These are phyloP conservation scores for Phytophthora megakarya DNA, from an alignment of 352 stramenopile species.

Conservation along the genomic window DNA sequence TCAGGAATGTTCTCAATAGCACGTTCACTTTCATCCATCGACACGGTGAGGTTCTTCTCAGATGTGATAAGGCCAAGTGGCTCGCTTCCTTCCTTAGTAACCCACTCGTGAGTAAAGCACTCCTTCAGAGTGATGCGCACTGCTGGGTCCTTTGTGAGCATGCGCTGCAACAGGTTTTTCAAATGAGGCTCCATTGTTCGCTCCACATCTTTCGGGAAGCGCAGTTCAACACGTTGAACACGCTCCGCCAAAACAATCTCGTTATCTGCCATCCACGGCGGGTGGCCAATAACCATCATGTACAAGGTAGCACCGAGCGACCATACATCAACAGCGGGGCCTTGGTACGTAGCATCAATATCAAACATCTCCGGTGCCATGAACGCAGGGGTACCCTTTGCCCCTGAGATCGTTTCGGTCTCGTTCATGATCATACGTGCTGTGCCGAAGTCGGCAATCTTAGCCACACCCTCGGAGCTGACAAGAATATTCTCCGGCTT, in stretches of 20 bases:
- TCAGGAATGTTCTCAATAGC: constrained; percentile 90
- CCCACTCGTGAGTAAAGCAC: constrained; percentile 92
- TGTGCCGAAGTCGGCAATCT: constrained; percentile 92
- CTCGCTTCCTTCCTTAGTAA: constrained; percentile 93
- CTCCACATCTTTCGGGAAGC: constrained; percentile 78
- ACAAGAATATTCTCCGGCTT: constrained; percentile 92
- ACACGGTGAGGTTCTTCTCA: constrained; percentile 77
- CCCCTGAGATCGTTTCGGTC: constrained; percentile 80
- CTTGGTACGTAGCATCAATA: constrained; percentile 87
- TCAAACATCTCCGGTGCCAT: constrained; percentile 94
- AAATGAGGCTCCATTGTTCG: constrained; percentile 84
- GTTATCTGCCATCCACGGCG: constrained; percentile 91
- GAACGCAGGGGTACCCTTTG: constrained; percentile 88
- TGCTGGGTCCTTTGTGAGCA: constrained; percentile 89
- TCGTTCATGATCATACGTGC: constrained; percentile 92
- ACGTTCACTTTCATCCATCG: constrained; percentile 81
- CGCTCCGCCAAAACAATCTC: constrained; percentile 87
- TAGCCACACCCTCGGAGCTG: constrained; percentile 79
- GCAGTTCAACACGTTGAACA: constrained; percentile 88
- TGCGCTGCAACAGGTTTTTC: constrained; percentile 90
- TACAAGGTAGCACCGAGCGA: constrained; percentile 91
- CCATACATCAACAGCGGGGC: constrained; percentile 87
- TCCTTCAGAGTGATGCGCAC: constrained; percentile 81
- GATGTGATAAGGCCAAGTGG: constrained; percentile 55
- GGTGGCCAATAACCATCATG: constrained; percentile 92